A percentile compares a stretch with the other conserved stretches of the same genome.
Conservation (phyloP, 306 rosid species). For the Casuarina cunninghamiana region DNA sequence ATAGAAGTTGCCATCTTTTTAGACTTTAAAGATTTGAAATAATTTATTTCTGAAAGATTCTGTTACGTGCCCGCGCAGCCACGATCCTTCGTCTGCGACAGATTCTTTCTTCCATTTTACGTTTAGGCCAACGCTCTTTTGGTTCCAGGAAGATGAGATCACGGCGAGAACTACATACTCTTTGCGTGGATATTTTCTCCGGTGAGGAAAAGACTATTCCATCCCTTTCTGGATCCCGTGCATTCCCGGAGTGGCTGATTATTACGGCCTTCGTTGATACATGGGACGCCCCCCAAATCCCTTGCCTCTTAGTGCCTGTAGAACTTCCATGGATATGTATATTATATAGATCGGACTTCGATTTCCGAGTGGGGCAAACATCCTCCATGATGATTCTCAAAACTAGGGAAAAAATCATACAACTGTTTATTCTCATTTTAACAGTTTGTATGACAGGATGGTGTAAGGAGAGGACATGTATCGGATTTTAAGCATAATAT, state of each 20-base stretch:
- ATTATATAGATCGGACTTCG: not conserved
- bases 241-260: no score
- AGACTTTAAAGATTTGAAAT: conserved; percentile 24
- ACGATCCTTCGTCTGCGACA: no score
- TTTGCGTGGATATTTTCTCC: no score
- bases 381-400: conserved; percentile 9
- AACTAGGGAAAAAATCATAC: not conserved
- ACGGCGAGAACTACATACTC: not conserved
- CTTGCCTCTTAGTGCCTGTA: no score
- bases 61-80: not conserved
- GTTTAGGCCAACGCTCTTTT: conserved; percentile 29
- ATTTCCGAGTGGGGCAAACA: conserved; percentile 25
- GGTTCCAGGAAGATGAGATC: conserved; percentile 25
- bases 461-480: no score
- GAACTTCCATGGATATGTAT: not conserved
- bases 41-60: conserved; percentile 26
- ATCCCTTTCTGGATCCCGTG: not conserved
- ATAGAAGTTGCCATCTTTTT: conserved; percentile 27
- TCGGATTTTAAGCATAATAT: no score
- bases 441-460: no score
- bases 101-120: conserved; percentile 44
- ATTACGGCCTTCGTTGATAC: no score
- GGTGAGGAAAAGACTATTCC: not conserved
- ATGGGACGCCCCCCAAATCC: no score
- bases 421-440: no score